phyloP scores from a whole-genome alignment of 768 basidiomycete species.

The Leccinum truebloodii region DNA sequence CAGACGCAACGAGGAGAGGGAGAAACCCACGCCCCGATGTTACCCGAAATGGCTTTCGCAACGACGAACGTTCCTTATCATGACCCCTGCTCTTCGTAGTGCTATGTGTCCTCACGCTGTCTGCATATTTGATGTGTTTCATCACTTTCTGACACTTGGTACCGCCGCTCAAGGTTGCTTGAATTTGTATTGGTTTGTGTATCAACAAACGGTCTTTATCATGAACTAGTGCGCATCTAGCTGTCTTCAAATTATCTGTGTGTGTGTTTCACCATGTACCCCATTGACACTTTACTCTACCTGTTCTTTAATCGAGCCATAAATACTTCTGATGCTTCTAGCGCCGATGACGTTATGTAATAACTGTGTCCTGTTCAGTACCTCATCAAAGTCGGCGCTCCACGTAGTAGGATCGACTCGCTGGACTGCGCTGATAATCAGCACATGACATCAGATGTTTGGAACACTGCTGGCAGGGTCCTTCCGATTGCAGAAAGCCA shows the following conservation, averaged over 20 bases:
- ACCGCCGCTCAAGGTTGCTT: conserved; percentile 1
- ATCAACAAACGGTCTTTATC: background rate
- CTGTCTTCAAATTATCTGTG: background rate
- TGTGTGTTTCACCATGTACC: background rate
- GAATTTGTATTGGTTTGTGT: background rate
- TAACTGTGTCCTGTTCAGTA: too few relatives aligned
- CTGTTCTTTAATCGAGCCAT: background rate
- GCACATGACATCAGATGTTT: background rate
- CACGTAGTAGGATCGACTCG: background rate
- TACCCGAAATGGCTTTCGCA: conserved; percentile 30
- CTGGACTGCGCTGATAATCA: background rate
- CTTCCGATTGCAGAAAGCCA: background rate
- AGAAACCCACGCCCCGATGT: background rate
- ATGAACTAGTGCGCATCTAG: background rate
- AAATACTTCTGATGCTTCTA: too few relatives aligned
- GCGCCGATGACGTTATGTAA: too few relatives aligned
- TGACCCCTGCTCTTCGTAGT: conserved; percentile 14
- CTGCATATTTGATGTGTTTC: conserved; percentile 12
- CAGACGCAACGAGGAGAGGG: background rate
- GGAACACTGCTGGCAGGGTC: background rate
- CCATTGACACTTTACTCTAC: background rate
- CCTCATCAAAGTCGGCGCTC: too few relatives aligned
- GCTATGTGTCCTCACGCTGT: conserved; percentile 6
- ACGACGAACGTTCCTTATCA: conserved; percentile 24
- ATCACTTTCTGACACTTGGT: conserved; percentile 2